Evolutionary conservation across 1,284 basidiomycete genomes (phyloP).

Genomic region (Porodaedalea pini): DNA sequence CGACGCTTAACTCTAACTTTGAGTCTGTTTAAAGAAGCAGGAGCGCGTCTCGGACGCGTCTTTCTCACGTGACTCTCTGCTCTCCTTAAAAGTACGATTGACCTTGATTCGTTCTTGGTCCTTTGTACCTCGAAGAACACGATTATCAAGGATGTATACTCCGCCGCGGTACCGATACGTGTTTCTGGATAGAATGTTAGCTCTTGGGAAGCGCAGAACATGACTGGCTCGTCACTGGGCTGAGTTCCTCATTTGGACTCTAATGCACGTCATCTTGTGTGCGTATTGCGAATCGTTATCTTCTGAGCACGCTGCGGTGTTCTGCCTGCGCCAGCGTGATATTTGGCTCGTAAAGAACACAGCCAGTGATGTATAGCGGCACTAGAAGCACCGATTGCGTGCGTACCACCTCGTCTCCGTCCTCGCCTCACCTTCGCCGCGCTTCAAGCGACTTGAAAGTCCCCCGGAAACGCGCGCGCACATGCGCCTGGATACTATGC

Average conservation of each 20-base stretch:
- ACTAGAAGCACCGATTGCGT: conserved; percentile 19
- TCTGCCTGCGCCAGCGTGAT: neutral
- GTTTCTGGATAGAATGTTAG: neutral
- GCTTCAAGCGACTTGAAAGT: neutral
- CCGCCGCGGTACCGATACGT: neutral
- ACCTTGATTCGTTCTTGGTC: too few relatives aligned
- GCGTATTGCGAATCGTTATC: conserved; percentile 18
- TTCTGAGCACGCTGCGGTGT: neutral
- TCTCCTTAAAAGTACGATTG: too few relatives aligned
- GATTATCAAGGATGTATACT: too few relatives aligned
- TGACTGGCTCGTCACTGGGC: neutral
- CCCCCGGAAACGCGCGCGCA: neutral
- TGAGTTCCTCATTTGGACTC: conserved; percentile 16
- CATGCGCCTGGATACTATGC: conserved; percentile 11
- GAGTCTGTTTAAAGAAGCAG: too few relatives aligned
- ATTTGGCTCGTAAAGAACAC: neutral
- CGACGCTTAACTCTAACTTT: too few relatives aligned
- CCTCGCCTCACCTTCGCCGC: neutral
- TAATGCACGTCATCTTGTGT: conserved; percentile 17
- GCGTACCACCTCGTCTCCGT: neutral
- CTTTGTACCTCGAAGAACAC: too few relatives aligned
- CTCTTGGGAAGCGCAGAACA: neutral
- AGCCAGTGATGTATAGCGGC: conserved; percentile 1
- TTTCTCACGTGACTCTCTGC: neutral
- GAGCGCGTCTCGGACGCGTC: neutral